A percentile compares a stretch with the other conserved stretches of the same genome.
These are phyloP conservation scores for Craspedostauros australis DNA, from an alignment of 108 stramenopile species.

Conservation along the genomic window DNA sequence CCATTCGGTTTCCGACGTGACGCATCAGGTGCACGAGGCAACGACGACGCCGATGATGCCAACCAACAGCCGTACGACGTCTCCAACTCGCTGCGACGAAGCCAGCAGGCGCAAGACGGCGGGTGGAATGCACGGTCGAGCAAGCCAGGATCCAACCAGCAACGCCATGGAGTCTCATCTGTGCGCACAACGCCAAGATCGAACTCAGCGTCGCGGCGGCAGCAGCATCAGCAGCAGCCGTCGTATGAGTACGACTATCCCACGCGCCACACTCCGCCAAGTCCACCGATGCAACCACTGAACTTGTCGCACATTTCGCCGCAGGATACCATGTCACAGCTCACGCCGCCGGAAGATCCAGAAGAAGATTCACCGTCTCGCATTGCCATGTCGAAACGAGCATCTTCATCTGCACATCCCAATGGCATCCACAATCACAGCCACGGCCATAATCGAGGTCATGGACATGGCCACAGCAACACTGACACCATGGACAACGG, in stretches of 20 bases:
- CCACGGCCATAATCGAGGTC: not conserved
- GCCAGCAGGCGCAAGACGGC: too few relatives aligned
- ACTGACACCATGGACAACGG: conserved; percentile 6
- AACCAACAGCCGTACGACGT: too few relatives aligned
- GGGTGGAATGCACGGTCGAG: too few relatives aligned
- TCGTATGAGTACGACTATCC: too few relatives aligned
- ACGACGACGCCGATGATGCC: not conserved
- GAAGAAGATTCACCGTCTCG: conserved; percentile 2
- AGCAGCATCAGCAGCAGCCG: too few relatives aligned
- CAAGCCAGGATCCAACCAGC: too few relatives aligned
- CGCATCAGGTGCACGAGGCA: too few relatives aligned
- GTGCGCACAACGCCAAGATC: too few relatives aligned
- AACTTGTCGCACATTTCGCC: conserved; percentile 29
- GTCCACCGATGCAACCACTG: conserved; percentile 26
- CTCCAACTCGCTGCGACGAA: too few relatives aligned
- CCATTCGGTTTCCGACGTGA: too few relatives aligned
- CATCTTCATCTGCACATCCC: not conserved
- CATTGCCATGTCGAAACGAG: not conserved
- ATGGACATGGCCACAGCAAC: conserved; percentile 1
- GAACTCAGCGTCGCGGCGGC: too few relatives aligned
- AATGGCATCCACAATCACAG: not conserved
- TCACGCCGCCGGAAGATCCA: conserved; percentile 20
- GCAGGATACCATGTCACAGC: conserved; percentile 19
- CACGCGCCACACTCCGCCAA: conserved; percentile 8
- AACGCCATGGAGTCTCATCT: too few relatives aligned